Percentiles rank a stretch among this genome's conserved stretches.
Conservation (phyloP, 257 asterid species). For the Lycium ferocissimum region DNA sequence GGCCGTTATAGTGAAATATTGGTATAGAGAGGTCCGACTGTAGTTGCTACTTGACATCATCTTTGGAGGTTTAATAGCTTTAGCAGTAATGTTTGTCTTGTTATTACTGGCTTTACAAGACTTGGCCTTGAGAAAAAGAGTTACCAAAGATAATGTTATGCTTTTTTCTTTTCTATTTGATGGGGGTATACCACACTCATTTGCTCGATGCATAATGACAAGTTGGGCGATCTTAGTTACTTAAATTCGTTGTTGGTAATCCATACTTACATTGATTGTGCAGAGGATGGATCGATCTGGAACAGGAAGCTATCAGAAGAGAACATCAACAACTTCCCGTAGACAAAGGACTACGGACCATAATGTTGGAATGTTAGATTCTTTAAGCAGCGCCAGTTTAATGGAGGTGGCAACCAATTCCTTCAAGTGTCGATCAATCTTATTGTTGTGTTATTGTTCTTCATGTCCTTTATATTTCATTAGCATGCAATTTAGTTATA, state of each 20-base stretch:
- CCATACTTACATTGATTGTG: constrained; percentile 28
- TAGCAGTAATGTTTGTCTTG: neutral
- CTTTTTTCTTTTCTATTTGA: neutral
- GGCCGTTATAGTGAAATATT: too few relatives aligned
- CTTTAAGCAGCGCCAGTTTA: constrained; percentile 77
- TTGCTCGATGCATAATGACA: neutral
- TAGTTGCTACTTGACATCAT: neutral
- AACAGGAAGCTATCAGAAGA: constrained; percentile 62
- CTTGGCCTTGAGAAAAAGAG: neutral
- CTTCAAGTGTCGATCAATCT: constrained; percentile 15
- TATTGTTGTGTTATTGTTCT: neutral
- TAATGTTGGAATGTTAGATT: constrained; percentile 55
- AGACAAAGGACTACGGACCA: constrained; percentile 53
- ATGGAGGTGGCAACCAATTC: constrained; percentile 67
- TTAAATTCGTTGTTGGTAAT: constrained; percentile 17
- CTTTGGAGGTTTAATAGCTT: neutral
- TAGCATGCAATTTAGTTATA: neutral
- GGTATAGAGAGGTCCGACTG: too few relatives aligned
- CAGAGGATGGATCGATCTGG: constrained; percentile 83
- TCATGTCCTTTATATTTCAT: neutral
- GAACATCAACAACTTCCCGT: constrained; percentile 69
- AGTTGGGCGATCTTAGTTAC: neutral
- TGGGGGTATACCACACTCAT: neutral
- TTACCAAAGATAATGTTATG: neutral
- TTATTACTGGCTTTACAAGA: neutral